Evolutionary conservation across 2,329 filamentous ascomycete species (phyloP).

Genomic region (Calonectria naviculata): DNA sequence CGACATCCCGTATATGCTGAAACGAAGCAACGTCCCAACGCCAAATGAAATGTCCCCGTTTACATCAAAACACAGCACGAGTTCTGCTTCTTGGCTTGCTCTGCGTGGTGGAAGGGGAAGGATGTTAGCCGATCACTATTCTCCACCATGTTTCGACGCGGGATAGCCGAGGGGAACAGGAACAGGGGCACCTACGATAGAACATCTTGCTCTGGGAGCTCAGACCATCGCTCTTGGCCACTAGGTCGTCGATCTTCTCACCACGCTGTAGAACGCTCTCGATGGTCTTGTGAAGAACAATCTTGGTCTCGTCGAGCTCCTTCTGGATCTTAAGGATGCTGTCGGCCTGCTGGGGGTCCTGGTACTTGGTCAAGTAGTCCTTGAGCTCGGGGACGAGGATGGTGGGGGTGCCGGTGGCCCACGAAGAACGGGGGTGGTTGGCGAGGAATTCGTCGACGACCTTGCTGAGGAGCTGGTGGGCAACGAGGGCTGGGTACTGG

Average conservation of each 20-base stretch:
- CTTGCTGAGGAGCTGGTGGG: conserved; percentile 88
- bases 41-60: conserved; percentile 42
- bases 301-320: conserved; percentile 97
- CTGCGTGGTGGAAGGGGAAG: conserved; percentile 41
- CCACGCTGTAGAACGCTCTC: conserved; percentile 87
- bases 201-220: conserved; percentile 98
- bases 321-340: conserved; percentile 96
- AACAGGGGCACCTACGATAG: conserved; percentile 72
- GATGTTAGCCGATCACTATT: conserved; percentile 12
- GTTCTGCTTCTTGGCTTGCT: conserved; percentile 83
- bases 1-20: conserved; percentile 42
- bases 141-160: neutral
- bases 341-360: conserved; percentile 89
- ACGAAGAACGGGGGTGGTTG: conserved; percentile 77
- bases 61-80: conserved; percentile 80
- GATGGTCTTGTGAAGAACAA: conserved; percentile 96
- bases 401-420: conserved; percentile 64
- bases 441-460: conserved; percentile 88
- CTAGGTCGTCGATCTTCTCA: conserved; percentile 95
- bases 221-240: conserved; percentile 91
- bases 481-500: conserved; percentile 81
- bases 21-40: conserved; percentile 45
- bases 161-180: neutral
- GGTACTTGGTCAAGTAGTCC: conserved; percentile 79
- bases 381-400: conserved; percentile 79